Base-by-base conservation (phyloP, 257 asterid species). In the Solanum sejunctum region DNA sequence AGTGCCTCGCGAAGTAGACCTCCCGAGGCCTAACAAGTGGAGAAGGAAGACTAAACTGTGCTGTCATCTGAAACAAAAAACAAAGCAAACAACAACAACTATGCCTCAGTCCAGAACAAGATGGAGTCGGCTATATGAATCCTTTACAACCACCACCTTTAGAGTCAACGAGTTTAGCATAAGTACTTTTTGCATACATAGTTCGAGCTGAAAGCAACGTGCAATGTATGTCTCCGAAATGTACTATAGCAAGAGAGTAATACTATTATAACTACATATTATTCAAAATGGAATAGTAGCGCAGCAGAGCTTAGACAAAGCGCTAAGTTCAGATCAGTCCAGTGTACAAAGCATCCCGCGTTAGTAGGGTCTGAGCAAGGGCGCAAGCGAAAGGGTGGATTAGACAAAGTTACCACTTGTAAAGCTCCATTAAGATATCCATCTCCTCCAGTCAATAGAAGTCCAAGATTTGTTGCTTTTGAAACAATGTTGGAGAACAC, bases 401-500 rank as follows among this genome's bases (percentile, higher is more conserved):
- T 3, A 60, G 56, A 28, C 32, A 57, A 32, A 26, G 77, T 60
- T 90, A 93, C 96, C 93, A 90, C 94, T 90, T 87, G 93, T 84
- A 91, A 18, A 79, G 75, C 63, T 86, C 91, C 94, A 86, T 89
- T 45, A 23, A 86, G 87, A 69, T 80, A 86, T 47, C 86, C 92
- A 28, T 63, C 55, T 60, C 75, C 81, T 71, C 86, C 87, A 9
- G 58, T 45, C 28, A 85, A 57, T 39, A 91, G 45, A 82, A 88
- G 80, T 84, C 91, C 93, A 73, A 91, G 88, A 81, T 79, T 87
- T 28, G 77, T 86, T 56, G 93, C 92, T 54, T 81, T 87, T 3
- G 96, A 86, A 60, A 91, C 90, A 36, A 93, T 88, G 83, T 87
- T 91, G 32, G 91, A 89, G 89, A 90, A 93, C 75, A 85, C 69